These are phyloP conservation scores for Paramecium sexaurelia DNA, from an alignment of 73 alveolate species.

Conservation along the genomic window DNA sequence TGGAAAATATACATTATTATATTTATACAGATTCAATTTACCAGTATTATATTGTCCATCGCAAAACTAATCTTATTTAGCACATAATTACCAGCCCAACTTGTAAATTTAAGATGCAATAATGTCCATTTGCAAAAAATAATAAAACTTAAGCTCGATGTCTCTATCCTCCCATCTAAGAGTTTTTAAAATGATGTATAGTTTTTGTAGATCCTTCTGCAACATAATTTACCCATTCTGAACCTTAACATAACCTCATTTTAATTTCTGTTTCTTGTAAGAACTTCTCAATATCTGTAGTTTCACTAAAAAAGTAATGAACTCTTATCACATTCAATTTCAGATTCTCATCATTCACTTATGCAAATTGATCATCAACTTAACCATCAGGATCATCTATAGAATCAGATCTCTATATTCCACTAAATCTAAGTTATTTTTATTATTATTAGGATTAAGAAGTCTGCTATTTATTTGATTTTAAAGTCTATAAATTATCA, in stretches of 20 bases:
- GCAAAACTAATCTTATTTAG: constrained; percentile 6
- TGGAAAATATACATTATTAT: constrained; percentile 80
- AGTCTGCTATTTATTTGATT: background rate
- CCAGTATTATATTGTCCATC: constrained; percentile 79
- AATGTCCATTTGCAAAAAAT: constrained; percentile 66
- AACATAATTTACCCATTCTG: constrained; percentile 75
- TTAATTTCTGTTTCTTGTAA: constrained; percentile 77
- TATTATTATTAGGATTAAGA: background rate
- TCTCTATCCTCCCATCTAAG: constrained; percentile 58
- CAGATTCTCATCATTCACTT: constrained; percentile 20
- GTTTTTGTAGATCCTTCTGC: constrained; percentile 69
- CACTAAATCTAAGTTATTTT: constrained; percentile 49
- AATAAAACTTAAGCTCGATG: constrained; percentile 59
- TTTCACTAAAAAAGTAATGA: constrained; percentile 82
- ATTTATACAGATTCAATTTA: constrained; percentile 74
- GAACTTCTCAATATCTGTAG: constrained; percentile 66
- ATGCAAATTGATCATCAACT: background rate
- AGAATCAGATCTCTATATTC: constrained; percentile 12
- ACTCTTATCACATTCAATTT: constrained; percentile 73
- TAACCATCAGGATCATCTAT: background rate
- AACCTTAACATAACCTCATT: constrained; percentile 82
- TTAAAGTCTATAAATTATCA: background rate
- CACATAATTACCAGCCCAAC: constrained; percentile 59
- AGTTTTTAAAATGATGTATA: constrained; percentile 61
- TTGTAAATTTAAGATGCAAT: constrained; percentile 54